Base-by-base conservation (phyloP, 2,329 filamentous ascomycete genomes). In the Hypomyces rosellus region DNA sequence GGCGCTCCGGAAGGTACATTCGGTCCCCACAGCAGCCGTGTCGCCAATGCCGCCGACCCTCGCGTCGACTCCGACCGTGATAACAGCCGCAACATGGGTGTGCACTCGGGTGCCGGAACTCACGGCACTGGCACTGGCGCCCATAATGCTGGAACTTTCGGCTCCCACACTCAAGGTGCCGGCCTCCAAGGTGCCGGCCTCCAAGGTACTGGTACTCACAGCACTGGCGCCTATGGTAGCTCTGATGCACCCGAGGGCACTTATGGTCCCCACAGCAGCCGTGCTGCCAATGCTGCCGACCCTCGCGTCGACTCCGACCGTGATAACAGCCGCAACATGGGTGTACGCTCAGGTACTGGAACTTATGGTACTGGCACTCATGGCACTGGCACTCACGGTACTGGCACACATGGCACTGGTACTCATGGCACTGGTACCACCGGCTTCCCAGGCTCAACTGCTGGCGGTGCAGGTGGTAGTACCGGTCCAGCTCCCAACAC, bases 41-140 rank as follows among this genome's bases (percentile, higher is more conserved):
- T 68, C 8, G 65, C 67, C n/a, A 81, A 80, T 63, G 72, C 74
- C 34, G 57, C 63, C 5, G 77, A 81, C 57, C 76, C 76, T n/a
- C 67, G 75, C 11, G 66, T 79, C 42, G 75, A 80, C 59, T 74
- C 71, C 11, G 41, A 44, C 13, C 25, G 20, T 14, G 41, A 44
- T 11, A 11, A n/a, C 18, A 25, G 18, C 20, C 20, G 13, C 12
- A 33, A 44, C 63, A 57, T 52, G 48, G 25, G 25, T 6, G 9
- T 30, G 25, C 25, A 30, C 25, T 30, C 25, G 2, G 25, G 25
- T 30, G 8, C 25, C 9, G 54, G 48, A 22, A 51, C 54, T 43
- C 48, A 50, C 54, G 66, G 59, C 34, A 60, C 57, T 18, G 64
- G 62, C 46, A 46, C 57, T 18, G 64, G 62, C 46, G 45, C 52